Conservation (phyloP, 2,329 filamentous ascomycete genomes). For the Byssothecium circinans region DNA sequence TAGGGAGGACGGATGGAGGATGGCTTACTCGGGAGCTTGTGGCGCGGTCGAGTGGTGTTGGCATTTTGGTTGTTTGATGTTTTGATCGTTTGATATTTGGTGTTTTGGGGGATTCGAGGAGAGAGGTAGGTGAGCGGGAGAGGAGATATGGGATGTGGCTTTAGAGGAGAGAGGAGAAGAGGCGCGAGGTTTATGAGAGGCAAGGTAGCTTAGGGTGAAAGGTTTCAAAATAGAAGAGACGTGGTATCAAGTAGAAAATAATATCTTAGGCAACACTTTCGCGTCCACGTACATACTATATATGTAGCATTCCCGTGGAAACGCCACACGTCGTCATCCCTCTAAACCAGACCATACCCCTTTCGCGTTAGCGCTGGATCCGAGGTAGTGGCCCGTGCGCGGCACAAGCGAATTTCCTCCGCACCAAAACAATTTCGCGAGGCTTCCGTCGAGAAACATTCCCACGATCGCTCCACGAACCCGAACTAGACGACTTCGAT, state of each 20-base stretch:
- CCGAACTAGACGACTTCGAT: conserved; percentile 15
- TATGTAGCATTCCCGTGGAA: no score
- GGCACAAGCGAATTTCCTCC: conserved; percentile 39
- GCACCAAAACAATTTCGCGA: conserved; percentile 29
- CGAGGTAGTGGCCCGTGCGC: conserved; percentile 27
- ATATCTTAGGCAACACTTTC: neutral
- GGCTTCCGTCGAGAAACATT: conserved; percentile 10
- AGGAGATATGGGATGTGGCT: no score
- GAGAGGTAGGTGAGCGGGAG: neutral
- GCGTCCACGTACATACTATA: no score
- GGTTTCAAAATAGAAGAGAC: no score
- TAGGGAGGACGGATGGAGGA: conserved; percentile 9
- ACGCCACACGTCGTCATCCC: conserved; percentile 27
- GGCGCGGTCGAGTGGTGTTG: conserved; percentile 53
- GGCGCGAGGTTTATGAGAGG: neutral
- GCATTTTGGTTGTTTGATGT: conserved; percentile 39
- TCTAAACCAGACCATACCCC: conserved; percentile 18
- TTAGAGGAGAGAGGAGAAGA: neutral
- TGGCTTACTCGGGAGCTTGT: conserved; percentile 49
- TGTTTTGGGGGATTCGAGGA: neutral
- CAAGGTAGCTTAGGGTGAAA: no score
- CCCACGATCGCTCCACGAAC: conserved; percentile 21
- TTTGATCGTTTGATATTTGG: neutral
- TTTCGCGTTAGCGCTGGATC: conserved; percentile 15
- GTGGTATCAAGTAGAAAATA: no score